Evolutionary conservation across 176 grass and related monocot species (phyloP), one percentile per base, ranked within the genome.

Genomic region (Microstegium vimineum): DNA sequence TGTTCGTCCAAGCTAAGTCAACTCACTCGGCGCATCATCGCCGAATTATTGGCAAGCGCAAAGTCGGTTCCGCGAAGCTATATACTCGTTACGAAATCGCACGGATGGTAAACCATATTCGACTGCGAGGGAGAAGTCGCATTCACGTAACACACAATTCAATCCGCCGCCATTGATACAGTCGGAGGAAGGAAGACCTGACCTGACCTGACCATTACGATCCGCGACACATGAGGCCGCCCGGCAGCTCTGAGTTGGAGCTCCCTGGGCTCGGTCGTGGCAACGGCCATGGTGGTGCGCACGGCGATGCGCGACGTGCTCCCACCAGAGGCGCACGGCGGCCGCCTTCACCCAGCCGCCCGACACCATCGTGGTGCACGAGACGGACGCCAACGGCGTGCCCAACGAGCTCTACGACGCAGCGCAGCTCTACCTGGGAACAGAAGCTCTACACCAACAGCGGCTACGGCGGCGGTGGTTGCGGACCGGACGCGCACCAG

Each of bases 371-470:
- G 71, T 73, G 0, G 16, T 73, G 16, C 45, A 52, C 28, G 45
- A 49, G 46, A 20, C 28, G 10, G 71, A 74, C 71, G 17, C 45
- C 71, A 74, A 61, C 77, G n/a, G 83, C 89, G 63, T 73, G 16
- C 40, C 45, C 42, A 32, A 67, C 37, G 81, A 93, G 73, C 73
- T 23, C 90, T 97, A 89, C 68, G 51, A 75, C 17, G 80, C 83
- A 3, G 74, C 86, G 56, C 83, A 92, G 73, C 25, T 83, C 31
- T 92, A 92, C 74, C 90, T 92, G 84, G 38, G 81, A 90, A 84
- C 74, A 81, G 32, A 84, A 71, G 77, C 82, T 92, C 1, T 92
- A 85, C 81, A 94, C 92, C 73, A 89, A 84, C 26, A 9, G 45
- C 43, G 43, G 43, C 8, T 40, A 10, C 57, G 1, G 56, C n/a